Evolutionary conservation across 345 rosid genomes (phyloP).

Genomic region (Corymbia maculata): DNA sequence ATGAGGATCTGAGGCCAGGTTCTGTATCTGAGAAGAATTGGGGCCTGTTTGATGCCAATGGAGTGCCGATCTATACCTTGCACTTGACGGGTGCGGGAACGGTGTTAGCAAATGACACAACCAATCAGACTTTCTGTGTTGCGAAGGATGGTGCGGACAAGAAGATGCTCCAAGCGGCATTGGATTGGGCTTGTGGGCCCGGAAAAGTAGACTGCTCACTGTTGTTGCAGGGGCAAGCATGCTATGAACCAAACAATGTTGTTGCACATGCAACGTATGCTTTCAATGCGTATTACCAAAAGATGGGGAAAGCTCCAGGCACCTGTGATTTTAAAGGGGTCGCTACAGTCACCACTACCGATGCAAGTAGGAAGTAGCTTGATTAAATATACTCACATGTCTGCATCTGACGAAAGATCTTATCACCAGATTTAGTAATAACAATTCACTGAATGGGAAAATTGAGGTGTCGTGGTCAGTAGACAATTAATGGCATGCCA

Average conservation of each 20-base stretch:
- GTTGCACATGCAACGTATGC: slow-evolving; percentile 75
- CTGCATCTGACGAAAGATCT: not conserved
- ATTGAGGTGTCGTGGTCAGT: not conserved
- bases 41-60: slow-evolving; percentile 79
- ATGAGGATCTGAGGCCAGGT: slow-evolving; percentile 75
- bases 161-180: slow-evolving; percentile 93
- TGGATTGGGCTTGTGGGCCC: slow-evolving; percentile 99
- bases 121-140: slow-evolving; percentile 88
- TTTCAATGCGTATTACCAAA: slow-evolving; percentile 84
- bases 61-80: slow-evolving; percentile 55
- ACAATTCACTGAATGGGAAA: not conserved
- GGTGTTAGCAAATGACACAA: slow-evolving; percentile 83
- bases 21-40: slow-evolving; percentile 78
- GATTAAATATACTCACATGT: not conserved
- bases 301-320: slow-evolving; percentile 61
- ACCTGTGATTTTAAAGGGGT: slow-evolving; percentile 96
- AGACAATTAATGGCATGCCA: not conserved
- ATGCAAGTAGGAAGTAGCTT: slow-evolving; percentile 58
- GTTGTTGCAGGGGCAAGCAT: slow-evolving; percentile 69
- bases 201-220: slow-evolving; percentile 89
- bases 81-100: slow-evolving; percentile 84
- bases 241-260: slow-evolving; percentile 82
- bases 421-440: not conserved
- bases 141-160: slow-evolving; percentile 62
- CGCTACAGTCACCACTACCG: slow-evolving; percentile 73